Conservation (phyloP, 306 rosid genomes). For the Geum urbanum region DNA sequence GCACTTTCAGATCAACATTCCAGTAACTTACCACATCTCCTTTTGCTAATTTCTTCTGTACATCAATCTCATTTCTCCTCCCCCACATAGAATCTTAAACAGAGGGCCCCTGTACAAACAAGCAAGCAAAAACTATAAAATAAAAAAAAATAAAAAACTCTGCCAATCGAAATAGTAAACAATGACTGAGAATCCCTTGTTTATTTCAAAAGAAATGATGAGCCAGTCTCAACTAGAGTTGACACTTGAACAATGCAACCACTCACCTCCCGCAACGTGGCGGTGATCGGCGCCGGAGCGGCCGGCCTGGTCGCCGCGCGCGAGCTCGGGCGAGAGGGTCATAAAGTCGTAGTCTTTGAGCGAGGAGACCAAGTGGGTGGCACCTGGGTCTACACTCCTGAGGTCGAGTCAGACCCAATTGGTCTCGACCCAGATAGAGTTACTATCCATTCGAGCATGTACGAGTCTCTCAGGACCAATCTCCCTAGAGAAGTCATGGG, state of each 20-base stretch:
- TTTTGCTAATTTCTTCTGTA: no score
- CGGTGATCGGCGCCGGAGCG: conserved; percentile 9
- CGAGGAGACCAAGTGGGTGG: conserved; percentile 19
- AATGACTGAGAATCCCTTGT: no score
- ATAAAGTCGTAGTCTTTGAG: conserved; percentile 31
- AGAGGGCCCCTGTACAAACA: no score
- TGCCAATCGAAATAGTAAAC: no score
- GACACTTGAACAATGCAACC: neutral
- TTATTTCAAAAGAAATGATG: no score
- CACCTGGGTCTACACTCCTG: conserved; percentile 27
- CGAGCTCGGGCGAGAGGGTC: conserved; percentile 36
- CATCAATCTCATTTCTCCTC: no score
- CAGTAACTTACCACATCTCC: no score
- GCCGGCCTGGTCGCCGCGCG: conserved; percentile 22
- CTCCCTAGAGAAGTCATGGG: conserved; percentile 23
- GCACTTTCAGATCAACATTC: no score
- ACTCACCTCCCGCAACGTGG: neutral
- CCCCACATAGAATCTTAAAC: no score
- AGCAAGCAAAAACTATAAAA: no score
- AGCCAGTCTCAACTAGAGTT: neutral
- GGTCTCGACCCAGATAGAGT: conserved; percentile 5
- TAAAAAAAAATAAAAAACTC: no score
- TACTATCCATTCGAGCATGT: conserved; percentile 15
- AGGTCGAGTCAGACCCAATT: conserved; percentile 6
- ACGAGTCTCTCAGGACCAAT: conserved; percentile 20